phyloP scores from a whole-genome alignment of 2,329 filamentous ascomycete species.

The Fusarium circinatum region DNA sequence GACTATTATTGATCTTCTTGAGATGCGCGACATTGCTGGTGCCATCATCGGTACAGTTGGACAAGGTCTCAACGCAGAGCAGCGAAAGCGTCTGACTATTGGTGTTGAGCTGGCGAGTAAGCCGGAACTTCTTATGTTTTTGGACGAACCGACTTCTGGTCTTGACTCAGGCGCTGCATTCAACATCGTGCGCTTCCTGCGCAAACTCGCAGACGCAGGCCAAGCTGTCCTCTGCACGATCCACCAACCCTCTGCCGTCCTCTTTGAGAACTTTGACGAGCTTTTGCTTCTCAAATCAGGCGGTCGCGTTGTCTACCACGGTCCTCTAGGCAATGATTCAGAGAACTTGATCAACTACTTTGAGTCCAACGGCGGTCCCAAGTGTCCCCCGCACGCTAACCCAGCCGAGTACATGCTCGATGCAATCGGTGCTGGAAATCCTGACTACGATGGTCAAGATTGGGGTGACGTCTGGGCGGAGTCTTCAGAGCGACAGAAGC shows the following conservation, averaged over 20 bases:
- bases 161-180: conserved; percentile 68
- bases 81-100: conserved; percentile 66
- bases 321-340: conserved; percentile 62
- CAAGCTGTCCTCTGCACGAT: conserved; percentile 71
- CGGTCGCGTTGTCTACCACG: conserved; percentile 65
- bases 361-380: conserved; percentile 57
- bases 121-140: conserved; percentile 69
- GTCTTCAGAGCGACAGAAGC: conserved; percentile 59
- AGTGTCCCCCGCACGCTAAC: conserved; percentile 60
- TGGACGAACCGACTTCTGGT: conserved; percentile 71
- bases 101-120: conserved; percentile 67
- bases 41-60: conserved; percentile 70
- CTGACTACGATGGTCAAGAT: conserved; percentile 68
- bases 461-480: conserved; percentile 71
- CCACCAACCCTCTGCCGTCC: conserved; percentile 66
- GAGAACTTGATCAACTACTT: conserved; percentile 62
- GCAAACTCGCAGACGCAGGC: conserved; percentile 68
- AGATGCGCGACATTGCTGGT: conserved; percentile 74
- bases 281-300: conserved; percentile 64
- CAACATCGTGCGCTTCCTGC: conserved; percentile 70
- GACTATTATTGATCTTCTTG: conserved; percentile 73
- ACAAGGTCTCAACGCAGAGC: conserved; percentile 69
- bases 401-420: conserved; percentile 67
- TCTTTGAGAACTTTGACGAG: conserved; percentile 68
- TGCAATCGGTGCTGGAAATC: conserved; percentile 69